These are phyloP conservation scores for Castanea sativa DNA, from an alignment of 306 rosid species.

Conservation along the genomic window DNA sequence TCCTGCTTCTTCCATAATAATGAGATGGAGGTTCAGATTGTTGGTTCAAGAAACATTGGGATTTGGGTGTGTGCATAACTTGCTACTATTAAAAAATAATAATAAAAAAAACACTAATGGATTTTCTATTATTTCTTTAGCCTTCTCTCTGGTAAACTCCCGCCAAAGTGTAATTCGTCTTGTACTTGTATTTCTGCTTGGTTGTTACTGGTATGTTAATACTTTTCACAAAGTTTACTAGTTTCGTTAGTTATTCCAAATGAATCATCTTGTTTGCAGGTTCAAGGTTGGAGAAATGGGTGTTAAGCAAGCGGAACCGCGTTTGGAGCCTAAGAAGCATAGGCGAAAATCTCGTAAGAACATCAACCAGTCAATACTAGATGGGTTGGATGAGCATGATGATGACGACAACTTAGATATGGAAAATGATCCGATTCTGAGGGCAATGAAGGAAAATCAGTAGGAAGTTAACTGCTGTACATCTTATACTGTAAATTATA, in stretches of 20 bases:
- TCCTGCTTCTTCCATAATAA: too few species aligned
- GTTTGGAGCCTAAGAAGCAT: conserved; percentile 88
- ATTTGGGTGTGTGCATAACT: too few species aligned
- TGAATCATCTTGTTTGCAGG: conserved; percentile 35
- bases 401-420: conserved; percentile 42
- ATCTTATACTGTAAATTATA: conserved; percentile 20
- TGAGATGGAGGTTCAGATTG: too few species aligned
- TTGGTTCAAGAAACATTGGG: too few species aligned
- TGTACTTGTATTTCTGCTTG: not conserved
- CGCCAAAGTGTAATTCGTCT: not conserved
- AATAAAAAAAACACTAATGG: too few species aligned
- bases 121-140: too few species aligned
- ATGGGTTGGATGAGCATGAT: conserved; percentile 58
- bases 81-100: too few species aligned
- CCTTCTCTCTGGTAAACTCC: too few species aligned
- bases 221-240: not conserved
- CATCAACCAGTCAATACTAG: conserved; percentile 71
- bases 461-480: not conserved
- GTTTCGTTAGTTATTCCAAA: not conserved
- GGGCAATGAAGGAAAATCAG: conserved; percentile 27
- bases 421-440: conserved; percentile 44
- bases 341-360: conserved; percentile 86
- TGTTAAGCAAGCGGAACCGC: conserved; percentile 83
- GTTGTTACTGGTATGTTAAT: not conserved
- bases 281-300: conserved; percentile 72